Base-by-base conservation (phyloP, 257 asterid species). In the Nicotiana knightiana region DNA sequence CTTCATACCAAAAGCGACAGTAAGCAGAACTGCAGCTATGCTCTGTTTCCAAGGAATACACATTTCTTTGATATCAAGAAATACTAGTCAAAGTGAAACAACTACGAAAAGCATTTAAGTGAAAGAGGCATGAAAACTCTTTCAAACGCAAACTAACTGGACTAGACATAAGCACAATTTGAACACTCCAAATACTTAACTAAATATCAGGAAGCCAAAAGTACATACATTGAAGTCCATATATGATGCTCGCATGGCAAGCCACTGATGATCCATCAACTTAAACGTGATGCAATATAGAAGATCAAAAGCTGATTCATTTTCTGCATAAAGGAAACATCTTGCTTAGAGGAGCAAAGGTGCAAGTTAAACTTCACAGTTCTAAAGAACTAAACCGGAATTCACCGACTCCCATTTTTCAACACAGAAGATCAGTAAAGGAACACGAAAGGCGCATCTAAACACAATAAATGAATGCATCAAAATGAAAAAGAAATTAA, bases 261-360 rank as follows among this genome's bases (percentile, higher is more conserved):
- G 99, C 99, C 99, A 96, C 82, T 92, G 97, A 54, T 91, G 88
- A 86, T 96, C 99, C 99, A 96, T 96, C 88, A 96, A 93, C 97
- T 94, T 94, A 92, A 96, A 96, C 54, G 99, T 84, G 89, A 96
- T 93, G 85, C 99, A 96, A 80, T 96, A 96, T 54, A 96, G 91
- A 83, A 96, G 97, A 86, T 96, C 99, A 82, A 96, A 96, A 16
- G 98, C 97, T 28, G 94, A 89, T 85, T 96, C 99, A 83, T 93
- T 90, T 82, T 96, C 99, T 96, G 97, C 71, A 67, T 24, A 46
- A 66, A 48, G 63, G 21, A 81, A 81, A 65, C 11, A 80, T 17
- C 76, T 65, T 48, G 64, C 62, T 35, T 48, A 65, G 81, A 70
- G 85, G 71, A 81, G 84, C 83, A 83, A 71, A 17, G 71, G 75